Percentiles rank a stretch among this genome's conserved stretches.
Conservation (phyloP, 768 basidiomycete species). For the Pholiota molesta region DNA sequence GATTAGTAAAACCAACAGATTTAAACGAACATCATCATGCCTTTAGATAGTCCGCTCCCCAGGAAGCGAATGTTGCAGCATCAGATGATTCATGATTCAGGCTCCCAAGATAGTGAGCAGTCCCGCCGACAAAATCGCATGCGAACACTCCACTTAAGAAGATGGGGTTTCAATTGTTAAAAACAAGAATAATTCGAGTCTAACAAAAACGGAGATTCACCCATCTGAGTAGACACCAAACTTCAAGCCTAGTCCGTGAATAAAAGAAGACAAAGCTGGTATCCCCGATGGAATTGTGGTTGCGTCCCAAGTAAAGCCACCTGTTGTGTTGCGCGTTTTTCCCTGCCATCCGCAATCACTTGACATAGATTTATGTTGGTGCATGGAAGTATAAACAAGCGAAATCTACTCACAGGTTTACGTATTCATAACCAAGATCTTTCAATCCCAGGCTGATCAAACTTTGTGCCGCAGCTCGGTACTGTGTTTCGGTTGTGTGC, state of each 20-base stretch:
- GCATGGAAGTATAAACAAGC: not conserved
- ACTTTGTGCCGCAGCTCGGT: conserved; percentile 40
- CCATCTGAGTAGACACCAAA: conserved; percentile 67
- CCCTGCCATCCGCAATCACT: conserved; percentile 59
- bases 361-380: not conserved
- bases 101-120: conserved; percentile 46
- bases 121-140: conserved; percentile 49
- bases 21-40: conserved; percentile 16
- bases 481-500: conserved; percentile 45
- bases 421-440: conserved; percentile 42
- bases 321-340: conserved; percentile 39
- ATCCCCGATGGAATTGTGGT: conserved; percentile 41
- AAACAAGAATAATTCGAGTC: not conserved
- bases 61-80: conserved; percentile 48
- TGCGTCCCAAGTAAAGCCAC: conserved; percentile 47
- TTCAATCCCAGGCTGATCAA: conserved; percentile 40
- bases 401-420: conserved; percentile 39
- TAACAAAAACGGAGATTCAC: conserved; percentile 23
- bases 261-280: conserved; percentile 39
- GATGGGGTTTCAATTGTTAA: not conserved
- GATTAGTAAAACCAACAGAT: not conserved
- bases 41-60: conserved; percentile 53
- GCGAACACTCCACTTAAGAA: conserved; percentile 42
- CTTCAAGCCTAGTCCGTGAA: conserved; percentile 49
- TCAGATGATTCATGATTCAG: conserved; percentile 50